Conservation (phyloP, 2,329 filamentous ascomycete genomes). For the Verticillium isaacii region DNA sequence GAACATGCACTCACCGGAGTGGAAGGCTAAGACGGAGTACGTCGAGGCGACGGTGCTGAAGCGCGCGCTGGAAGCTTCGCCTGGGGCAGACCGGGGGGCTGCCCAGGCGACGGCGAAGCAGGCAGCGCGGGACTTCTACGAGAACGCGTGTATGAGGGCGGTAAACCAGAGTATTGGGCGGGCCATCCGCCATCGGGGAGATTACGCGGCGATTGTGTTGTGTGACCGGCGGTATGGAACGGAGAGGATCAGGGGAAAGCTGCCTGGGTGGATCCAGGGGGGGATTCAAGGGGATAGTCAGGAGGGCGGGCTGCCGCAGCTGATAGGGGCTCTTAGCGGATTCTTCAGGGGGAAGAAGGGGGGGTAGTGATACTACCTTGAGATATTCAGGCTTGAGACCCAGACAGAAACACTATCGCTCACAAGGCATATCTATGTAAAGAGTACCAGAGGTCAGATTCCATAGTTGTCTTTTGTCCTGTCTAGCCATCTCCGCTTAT, state of each 20-base stretch:
- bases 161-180: slow-evolving; percentile 96
- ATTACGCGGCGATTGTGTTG: slow-evolving; percentile 88
- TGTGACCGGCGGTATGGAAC: slow-evolving; percentile 76
- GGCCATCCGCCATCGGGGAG: slow-evolving; percentile 79
- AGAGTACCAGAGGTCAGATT: too few relatives aligned
- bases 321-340: slow-evolving; percentile 52
- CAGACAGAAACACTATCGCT: too few relatives aligned
- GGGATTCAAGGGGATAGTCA: slow-evolving; percentile 54
- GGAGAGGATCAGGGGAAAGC: slow-evolving; percentile 67
- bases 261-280: slow-evolving; percentile 83
- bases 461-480: too few relatives aligned
- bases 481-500: too few relatives aligned
- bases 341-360: slow-evolving; percentile 54
- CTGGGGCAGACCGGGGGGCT: background rate
- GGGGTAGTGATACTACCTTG: background rate
- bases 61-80: slow-evolving; percentile 31
- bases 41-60: slow-evolving; percentile 58
- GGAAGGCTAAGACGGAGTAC: slow-evolving; percentile 88
- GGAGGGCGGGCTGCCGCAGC: slow-evolving; percentile 45
- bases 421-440: too few relatives aligned
- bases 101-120: slow-evolving; percentile 36
- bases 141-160: slow-evolving; percentile 93
- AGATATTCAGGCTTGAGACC: too few relatives aligned
- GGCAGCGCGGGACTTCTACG: slow-evolving; percentile 74
- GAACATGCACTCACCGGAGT: slow-evolving; percentile 83